These are phyloP conservation scores for Nymphaea thermarum DNA, from an alignment of 164 flowering plant species.

Conservation along the genomic window DNA sequence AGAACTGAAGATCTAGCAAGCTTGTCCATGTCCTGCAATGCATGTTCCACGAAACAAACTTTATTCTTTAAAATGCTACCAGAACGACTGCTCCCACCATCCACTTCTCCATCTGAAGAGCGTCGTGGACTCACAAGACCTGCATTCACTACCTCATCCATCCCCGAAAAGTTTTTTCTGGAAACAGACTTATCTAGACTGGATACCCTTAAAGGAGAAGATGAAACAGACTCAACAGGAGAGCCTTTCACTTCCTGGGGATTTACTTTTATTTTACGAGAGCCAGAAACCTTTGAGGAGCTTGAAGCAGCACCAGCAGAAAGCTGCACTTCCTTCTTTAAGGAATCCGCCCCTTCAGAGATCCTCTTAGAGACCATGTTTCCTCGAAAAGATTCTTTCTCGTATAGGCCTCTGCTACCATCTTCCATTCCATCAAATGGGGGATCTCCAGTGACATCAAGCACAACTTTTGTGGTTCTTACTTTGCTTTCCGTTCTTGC, in stretches of 20 bases:
- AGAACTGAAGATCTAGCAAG: background rate
- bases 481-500: conserved; percentile 19
- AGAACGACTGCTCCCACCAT: background rate
- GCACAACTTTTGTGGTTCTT: background rate
- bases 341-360: conserved; percentile 31
- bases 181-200: conserved; percentile 32
- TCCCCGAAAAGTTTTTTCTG: background rate
- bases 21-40: background rate
- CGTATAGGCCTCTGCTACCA: conserved; percentile 5
- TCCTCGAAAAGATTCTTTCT: conserved; percentile 19
- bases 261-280: conserved; percentile 43
- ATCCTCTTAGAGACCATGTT: conserved; percentile 17
- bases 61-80: background rate
- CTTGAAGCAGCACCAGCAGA: conserved; percentile 76
- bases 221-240: conserved; percentile 94
- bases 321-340: conserved; percentile 36
- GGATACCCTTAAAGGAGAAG: conserved; percentile 65
- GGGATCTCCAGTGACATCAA: conserved; percentile 11
- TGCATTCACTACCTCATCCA: background rate
- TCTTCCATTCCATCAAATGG: conserved; percentile 15
- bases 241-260: conserved; percentile 64
- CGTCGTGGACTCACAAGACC: background rate
- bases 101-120: background rate
- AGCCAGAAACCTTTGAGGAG: conserved; percentile 83
- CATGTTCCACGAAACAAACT: background rate